A percentile compares a stretch with the other conserved stretches of the same genome.
Evolutionary conservation across 1,284 basidiomycete species (phyloP).

Genomic region (Papiliotrema nemorosa): DNA sequence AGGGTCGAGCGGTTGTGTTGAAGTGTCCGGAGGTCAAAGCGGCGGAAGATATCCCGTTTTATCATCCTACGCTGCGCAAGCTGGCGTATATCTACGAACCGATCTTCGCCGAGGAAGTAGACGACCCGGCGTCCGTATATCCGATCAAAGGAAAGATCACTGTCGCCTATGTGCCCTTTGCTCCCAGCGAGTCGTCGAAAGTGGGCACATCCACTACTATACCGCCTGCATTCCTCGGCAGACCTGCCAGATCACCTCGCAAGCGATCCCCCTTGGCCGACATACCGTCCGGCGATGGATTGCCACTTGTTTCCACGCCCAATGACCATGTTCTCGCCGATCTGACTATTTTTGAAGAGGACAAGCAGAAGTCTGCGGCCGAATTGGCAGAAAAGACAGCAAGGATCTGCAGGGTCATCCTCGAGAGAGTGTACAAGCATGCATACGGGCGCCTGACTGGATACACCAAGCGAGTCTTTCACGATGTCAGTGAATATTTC

Average conservation of each 20-base stretch:
- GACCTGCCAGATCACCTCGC: slow-evolving; percentile 8
- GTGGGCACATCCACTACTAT: slow-evolving; percentile 6
- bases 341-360: slow-evolving; percentile 1
- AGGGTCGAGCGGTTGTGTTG: slow-evolving; percentile 18
- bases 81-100: slow-evolving; percentile 39
- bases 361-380: background rate
- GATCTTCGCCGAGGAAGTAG: background rate
- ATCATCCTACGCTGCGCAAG: slow-evolving; percentile 41
- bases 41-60: slow-evolving; percentile 41
- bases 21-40: slow-evolving; percentile 29
- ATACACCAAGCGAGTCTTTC: slow-evolving; percentile 80
- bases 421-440: slow-evolving; percentile 79
- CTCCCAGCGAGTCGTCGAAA: background rate
- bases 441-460: slow-evolving; percentile 73
- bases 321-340: slow-evolving; percentile 16
- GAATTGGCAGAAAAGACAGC: slow-evolving; percentile 52
- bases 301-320: slow-evolving; percentile 5
- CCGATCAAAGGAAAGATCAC: slow-evolving; percentile 17
- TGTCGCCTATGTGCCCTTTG: slow-evolving; percentile 34
- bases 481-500: slow-evolving; percentile 58
- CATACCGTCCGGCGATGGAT: slow-evolving; percentile 1
- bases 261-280: slow-evolving; percentile 36
- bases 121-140: slow-evolving; percentile 3
- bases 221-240: slow-evolving; percentile 3
- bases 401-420: slow-evolving; percentile 71